A percentile compares a stretch with the other conserved stretches of the same genome.
These are phyloP conservation scores for Thalassiosira hispida DNA, from an alignment of 352 stramenopile genomes.

Conservation along the genomic window DNA sequence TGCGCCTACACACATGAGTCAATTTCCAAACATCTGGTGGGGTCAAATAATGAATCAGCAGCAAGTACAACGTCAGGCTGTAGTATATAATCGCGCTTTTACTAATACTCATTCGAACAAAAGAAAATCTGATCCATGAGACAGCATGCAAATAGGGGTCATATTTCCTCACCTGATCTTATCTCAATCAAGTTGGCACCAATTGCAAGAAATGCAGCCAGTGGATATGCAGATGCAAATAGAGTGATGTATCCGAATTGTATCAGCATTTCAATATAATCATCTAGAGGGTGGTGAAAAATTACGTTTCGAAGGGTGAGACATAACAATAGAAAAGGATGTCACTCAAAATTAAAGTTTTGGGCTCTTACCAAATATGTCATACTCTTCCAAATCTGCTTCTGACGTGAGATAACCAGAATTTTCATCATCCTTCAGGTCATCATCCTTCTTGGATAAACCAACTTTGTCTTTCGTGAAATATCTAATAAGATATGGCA, in stretches of 20 bases:
- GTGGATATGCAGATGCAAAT: slow-evolving; percentile 92
- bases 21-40: slow-evolving; percentile 70
- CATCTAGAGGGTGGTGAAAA: slow-evolving; percentile 46
- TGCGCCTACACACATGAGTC: slow-evolving; percentile 53
- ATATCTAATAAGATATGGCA: slow-evolving; percentile 61
- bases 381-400: slow-evolving; percentile 76
- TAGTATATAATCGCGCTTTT: too few species aligned
- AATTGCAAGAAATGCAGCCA: slow-evolving; percentile 89
- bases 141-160: too few species aligned
- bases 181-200: slow-evolving; percentile 93
- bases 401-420: slow-evolving; percentile 34
- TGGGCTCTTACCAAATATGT: slow-evolving; percentile 77
- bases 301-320: too few species aligned
- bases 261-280: slow-evolving; percentile 92
- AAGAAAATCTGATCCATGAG: too few species aligned
- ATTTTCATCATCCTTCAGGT: slow-evolving; percentile 4
- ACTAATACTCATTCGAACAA: too few species aligned
- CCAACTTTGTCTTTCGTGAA: slow-evolving; percentile 21
- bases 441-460: slow-evolving; percentile 35
- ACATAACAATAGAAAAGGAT: not conserved
- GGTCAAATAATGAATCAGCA: too few species aligned
- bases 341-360: not conserved
- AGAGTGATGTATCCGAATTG: slow-evolving; percentile 93
- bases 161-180: slow-evolving; percentile 68
- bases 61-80: too few species aligned